Percentiles rank a stretch among this genome's conserved stretches.
phyloP scores from a whole-genome alignment of 176 grass and related monocot genomes.

The Oryza australiensis region DNA sequence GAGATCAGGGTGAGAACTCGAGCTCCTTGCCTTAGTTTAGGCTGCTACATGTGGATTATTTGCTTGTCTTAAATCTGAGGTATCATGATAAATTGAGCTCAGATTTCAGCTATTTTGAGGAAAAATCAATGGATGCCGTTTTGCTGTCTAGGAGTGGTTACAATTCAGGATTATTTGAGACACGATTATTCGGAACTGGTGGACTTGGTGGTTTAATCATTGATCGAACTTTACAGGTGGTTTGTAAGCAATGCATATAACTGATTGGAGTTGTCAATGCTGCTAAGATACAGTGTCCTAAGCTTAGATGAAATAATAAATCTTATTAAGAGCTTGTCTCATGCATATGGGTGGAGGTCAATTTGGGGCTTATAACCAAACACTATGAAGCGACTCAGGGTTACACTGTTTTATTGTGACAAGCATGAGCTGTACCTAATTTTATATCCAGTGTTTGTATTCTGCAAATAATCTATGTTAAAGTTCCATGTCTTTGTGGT shows the following conservation, averaged over 20 bases:
- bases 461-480: no score
- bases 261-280: neutral
- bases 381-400: neutral
- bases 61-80: neutral
- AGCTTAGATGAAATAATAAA: neutral
- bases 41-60: neutral
- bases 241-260: neutral
- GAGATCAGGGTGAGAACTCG: slow-evolving; percentile 68
- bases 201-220: neutral
- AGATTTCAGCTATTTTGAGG: neutral
- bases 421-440: no score
- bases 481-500: no score
- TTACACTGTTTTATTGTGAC: neutral
- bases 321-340: neutral
- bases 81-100: neutral
- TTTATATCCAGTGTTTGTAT: no score
- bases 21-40: neutral
- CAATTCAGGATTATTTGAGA: neutral
- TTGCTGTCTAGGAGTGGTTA: neutral
- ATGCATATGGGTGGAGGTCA: neutral
- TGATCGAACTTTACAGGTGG: neutral
- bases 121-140: neutral
- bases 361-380: neutral
- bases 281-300: neutral
- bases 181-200: neutral